phyloP scores from a whole-genome alignment of 768 basidiomycete species.

The Tremella fuciformis region DNA sequence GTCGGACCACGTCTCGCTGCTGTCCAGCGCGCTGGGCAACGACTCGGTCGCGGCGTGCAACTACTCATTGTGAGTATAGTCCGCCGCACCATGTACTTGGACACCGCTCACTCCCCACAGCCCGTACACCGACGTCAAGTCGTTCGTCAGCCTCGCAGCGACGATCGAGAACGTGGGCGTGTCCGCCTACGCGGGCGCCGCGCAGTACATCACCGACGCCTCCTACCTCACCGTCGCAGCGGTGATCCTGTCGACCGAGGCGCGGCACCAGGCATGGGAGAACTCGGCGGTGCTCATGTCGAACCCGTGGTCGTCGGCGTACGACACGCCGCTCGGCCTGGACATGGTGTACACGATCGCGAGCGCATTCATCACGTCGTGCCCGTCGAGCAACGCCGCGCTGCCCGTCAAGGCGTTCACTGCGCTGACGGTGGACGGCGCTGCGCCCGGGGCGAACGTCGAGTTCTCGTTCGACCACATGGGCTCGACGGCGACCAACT shows the following conservation, averaged over 20 bases:
- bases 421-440: constrained; percentile 46
- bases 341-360: constrained; percentile 58
- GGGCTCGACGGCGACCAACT: constrained; percentile 40
- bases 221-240: constrained; percentile 58
- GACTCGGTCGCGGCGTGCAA: constrained; percentile 58
- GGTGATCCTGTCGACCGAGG: constrained; percentile 63
- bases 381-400: constrained; percentile 59
- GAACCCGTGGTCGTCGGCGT: constrained; percentile 53
- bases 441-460: constrained; percentile 52
- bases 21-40: constrained; percentile 57
- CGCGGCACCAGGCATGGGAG: constrained; percentile 65
- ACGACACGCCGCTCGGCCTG: constrained; percentile 58
- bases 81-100: too few relatives aligned
- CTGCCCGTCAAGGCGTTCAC: constrained; percentile 60
- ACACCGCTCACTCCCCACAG: constrained; percentile 7
- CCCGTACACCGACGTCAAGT: constrained; percentile 56
- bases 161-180: constrained; percentile 61
- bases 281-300: constrained; percentile 55
- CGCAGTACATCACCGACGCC: constrained; percentile 56
- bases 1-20: constrained; percentile 59
- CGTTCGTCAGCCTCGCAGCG: constrained; percentile 58
- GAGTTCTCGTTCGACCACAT: constrained; percentile 58
- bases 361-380: constrained; percentile 57
- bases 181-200: constrained; percentile 63
- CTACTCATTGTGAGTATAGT: constrained; percentile 57